These are phyloP conservation scores for Mychonastes homosphaera DNA, from an alignment of 139 green algal species.

Conservation along the genomic window DNA sequence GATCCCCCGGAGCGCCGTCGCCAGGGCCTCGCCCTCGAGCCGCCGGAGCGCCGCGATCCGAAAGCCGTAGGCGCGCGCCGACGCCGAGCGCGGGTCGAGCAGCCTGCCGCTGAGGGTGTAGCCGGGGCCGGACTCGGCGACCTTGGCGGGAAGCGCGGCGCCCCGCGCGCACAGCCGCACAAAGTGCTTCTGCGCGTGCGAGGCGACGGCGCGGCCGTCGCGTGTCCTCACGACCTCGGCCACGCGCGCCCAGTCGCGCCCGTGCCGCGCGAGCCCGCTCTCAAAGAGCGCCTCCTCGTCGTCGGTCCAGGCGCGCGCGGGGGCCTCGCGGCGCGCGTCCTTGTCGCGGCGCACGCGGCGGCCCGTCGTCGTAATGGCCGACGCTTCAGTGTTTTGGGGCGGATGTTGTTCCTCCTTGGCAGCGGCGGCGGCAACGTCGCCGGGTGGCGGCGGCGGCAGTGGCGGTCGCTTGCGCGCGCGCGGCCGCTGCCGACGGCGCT, in stretches of 20 bases:
- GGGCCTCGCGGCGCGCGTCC: constrained; percentile 28
- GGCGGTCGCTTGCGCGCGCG: neutral
- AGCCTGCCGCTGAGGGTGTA: constrained; percentile 68
- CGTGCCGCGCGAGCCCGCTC: constrained; percentile 41
- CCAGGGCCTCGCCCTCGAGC: no score
- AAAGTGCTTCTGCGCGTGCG: constrained; percentile 68
- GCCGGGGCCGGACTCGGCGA: constrained; percentile 33
- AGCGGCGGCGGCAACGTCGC: no score
- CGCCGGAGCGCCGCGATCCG: no score
- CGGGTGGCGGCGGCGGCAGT: no score
- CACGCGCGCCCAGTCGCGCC: constrained; percentile 54
- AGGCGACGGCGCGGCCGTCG: constrained; percentile 44
- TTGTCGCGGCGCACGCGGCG: constrained; percentile 61
- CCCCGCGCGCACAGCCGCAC: constrained; percentile 64
- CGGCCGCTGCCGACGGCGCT: neutral
- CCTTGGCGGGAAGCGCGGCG: constrained; percentile 48
- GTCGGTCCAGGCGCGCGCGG: constrained; percentile 45
- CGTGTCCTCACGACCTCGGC: constrained; percentile 44
- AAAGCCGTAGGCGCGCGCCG: constrained; percentile 67
- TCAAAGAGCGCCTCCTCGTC: constrained; percentile 63
- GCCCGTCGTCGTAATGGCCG: constrained; percentile 25
- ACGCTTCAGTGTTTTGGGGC: constrained; percentile 1
- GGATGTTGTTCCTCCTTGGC: neutral
- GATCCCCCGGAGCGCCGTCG: no score
- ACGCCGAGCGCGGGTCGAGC: constrained; percentile 59